Evolutionary conservation across 208 protist genomes (phyloP).

Genomic region (Strigomonas culicis): DNA sequence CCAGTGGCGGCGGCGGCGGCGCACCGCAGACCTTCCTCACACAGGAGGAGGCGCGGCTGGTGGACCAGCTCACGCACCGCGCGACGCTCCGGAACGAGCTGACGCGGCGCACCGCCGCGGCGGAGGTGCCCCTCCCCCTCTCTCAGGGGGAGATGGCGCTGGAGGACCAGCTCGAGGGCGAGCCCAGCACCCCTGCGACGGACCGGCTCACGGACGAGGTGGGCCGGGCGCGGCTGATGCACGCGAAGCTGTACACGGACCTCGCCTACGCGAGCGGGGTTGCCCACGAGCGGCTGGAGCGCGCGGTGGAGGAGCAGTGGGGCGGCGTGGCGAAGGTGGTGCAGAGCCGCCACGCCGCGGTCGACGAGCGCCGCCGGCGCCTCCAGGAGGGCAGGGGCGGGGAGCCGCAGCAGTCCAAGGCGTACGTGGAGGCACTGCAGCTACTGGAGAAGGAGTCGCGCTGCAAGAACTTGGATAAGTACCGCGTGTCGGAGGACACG

Average conservation of each 20-base stretch:
- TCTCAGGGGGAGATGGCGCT: background rate
- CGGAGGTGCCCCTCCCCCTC: background rate
- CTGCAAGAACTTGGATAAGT: background rate
- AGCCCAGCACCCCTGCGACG: background rate
- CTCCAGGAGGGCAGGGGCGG: conserved; percentile 22
- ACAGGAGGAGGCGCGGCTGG: conserved; percentile 15
- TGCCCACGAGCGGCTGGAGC: conserved; percentile 31
- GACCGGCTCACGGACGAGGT: background rate
- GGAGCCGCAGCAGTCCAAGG: conserved; percentile 21
- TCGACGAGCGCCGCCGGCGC: conserved; percentile 40
- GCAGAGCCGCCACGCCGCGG: conserved; percentile 47
- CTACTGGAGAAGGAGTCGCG: conserved; percentile 44
- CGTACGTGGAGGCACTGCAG: conserved; percentile 43
- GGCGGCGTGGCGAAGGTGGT: conserved; percentile 61
- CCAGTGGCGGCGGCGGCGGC: background rate
- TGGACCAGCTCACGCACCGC: conserved; percentile 15
- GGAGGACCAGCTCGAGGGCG: background rate
- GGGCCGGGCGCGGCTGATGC: background rate
- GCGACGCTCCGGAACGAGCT: background rate
- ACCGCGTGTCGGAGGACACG: background rate
- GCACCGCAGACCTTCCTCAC: background rate
- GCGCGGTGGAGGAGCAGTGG: conserved; percentile 49
- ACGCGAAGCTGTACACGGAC: conserved; percentile 10
- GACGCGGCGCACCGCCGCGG: too few species aligned
- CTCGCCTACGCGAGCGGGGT: conserved; percentile 46